Evolutionary conservation across 768 basidiomycete genomes (phyloP).

Genomic region (Dentipellis sp.): DNA sequence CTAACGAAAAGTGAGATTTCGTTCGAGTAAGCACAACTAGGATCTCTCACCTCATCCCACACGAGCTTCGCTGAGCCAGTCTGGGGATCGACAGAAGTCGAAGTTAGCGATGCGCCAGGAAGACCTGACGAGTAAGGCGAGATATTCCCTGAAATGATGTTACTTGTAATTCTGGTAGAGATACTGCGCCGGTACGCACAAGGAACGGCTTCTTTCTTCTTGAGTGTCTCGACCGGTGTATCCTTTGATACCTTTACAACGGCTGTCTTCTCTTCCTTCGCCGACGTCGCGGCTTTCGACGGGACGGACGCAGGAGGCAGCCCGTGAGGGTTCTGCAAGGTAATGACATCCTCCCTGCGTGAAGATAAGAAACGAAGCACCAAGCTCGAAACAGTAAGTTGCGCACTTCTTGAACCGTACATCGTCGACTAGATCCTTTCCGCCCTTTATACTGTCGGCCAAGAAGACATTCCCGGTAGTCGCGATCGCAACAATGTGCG

Average conservation of each 20-base stretch:
- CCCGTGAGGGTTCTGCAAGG: constrained; percentile 86
- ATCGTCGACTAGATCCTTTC: constrained; percentile 81
- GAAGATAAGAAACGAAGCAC: neutral
- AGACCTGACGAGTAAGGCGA: constrained; percentile 89
- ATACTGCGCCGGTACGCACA: constrained; percentile 36
- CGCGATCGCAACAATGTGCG: constrained; percentile 86
- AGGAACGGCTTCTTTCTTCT: constrained; percentile 36
- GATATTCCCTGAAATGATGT: constrained; percentile 58
- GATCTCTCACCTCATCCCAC: constrained; percentile 75
- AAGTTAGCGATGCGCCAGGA: constrained; percentile 89
- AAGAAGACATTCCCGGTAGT: constrained; percentile 91
- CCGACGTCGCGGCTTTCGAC: constrained; percentile 14
- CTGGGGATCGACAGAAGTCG: constrained; percentile 80
- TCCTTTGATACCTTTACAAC: constrained; percentile 20
- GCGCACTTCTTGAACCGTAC: constrained; percentile 73
- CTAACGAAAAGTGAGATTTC: constrained; percentile 23
- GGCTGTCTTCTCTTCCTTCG: constrained; percentile 24
- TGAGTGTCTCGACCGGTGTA: constrained; percentile 13
- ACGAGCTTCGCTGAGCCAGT: constrained; percentile 66
- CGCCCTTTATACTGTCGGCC: constrained; percentile 82
- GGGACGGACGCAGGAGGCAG: constrained; percentile 48
- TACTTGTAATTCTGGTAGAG: neutral
- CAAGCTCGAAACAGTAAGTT: neutral
- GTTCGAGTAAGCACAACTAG: neutral
- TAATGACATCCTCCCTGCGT: constrained; percentile 78